Base-by-base conservation (phyloP, 2,329 filamentous ascomycete genomes). In the Neopestalotiopsis clavispora region DNA sequence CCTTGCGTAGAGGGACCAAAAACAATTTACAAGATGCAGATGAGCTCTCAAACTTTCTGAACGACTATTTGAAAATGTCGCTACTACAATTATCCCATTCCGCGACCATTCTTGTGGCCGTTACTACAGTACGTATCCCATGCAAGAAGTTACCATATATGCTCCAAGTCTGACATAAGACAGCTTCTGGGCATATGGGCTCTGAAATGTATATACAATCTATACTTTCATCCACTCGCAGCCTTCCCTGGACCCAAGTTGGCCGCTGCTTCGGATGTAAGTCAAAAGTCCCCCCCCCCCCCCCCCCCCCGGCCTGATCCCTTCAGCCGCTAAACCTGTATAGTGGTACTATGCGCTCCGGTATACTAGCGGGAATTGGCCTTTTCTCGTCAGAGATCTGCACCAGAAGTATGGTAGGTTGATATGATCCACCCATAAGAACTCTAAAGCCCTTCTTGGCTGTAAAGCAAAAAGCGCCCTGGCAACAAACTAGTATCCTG, bases 331-430 rank as follows among this genome's bases (percentile, higher is more conserved):
- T 49, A 52, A 65, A 7, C 52, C 7, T 45, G 14, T 12, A 2
- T 10, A 65, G 62, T 65, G 62, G 62, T 49, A 34, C 17, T 65
- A 65, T 52, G 42, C 30, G 10, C 62, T n/a, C 12, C 13, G 62
- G 38, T 65, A 65, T 28, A 65, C 52, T 4, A 66, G 64, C 17
- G 64, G 64, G 12, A 12, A 34, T 40, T 66, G 64, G 64, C 64
- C 52, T 1, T 20, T 23, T 23, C 17, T 30, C 20, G 34, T 57
- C 13, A 30, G 32, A 23, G 28, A 57, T 0, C 17, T 66, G 30
- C 64, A 66, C n/a, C 59, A 66, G 56, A 34, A 66, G 10, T 45
- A 70, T 58, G 49, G 59, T 59, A 59, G 23, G 57, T 30, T 13
- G 14, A 23, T 12, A 28, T 28, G 23, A 28, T 28, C 23, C 23